Evolutionary conservation across 179 eudicot species (phyloP), one percentile per base, ranked within the genome.

Genomic region (Patellifolia procumbens): DNA sequence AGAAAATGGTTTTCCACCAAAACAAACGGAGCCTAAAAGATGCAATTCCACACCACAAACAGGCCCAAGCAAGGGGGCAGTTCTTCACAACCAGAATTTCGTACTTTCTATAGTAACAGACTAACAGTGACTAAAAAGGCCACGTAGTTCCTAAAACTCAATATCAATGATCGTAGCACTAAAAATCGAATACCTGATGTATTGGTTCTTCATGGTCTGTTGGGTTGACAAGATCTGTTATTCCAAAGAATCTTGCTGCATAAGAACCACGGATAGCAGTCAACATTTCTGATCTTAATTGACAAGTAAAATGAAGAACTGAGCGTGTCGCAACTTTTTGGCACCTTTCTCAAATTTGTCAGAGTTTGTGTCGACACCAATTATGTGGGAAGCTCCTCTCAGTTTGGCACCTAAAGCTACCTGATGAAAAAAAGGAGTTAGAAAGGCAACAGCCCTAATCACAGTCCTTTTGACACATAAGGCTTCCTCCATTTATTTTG

Each of bases 331-430:
- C 56, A 11, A 29, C 20, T 34, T 49, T 42, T 31, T 26, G 43
- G 29, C 78, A 94, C 98, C 97, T 83, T 76, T 90, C 81, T 82
- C 92, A 46, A 81, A 68, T 85, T 94, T 94, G 35, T 82, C 87
- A 9, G 97, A 73, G 76, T 92, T 92, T 29, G 83, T 87, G 81
- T 92, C 98, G 34, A 94, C 89, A n/a, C 98, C 98, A 74, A 94
- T 85, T 82, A 94, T 91, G 72, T 85, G 79, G 56, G 93, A 88
- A 81, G 97, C 98, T 80, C 97, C 97, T 70, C 93, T 89, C 43
- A 81, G 77, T 78, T 85, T 94, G 72, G 97, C 91, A 66, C 95
- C 98, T 83, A 91, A 88, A 75, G 92, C 97, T 71, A 94, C 97
- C 98, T 94, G 72, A 42, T 65, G 75, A 61, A 74, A 46, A n/a